Base-by-base conservation (phyloP, 2,329 filamentous ascomycete species). In the Colletotrichum agaves region DNA sequence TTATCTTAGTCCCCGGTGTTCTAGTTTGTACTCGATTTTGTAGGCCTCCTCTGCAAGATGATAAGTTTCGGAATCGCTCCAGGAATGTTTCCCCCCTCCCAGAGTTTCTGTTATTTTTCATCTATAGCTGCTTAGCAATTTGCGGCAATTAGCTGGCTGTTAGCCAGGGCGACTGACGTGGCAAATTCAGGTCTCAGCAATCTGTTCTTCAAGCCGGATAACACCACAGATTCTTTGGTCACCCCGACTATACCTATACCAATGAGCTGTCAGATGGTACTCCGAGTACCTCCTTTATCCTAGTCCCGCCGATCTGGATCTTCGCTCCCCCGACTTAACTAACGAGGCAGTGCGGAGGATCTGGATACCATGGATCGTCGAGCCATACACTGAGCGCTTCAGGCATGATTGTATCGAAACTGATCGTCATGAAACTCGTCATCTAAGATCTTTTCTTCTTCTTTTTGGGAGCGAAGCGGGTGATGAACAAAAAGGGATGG, bases 391-490 rank as follows among this genome's bases (percentile, higher is more conserved):
- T 15, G 47, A 49, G 44, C 13, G 4, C 2, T 23, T 49, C 19
- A 21, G 44, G 46, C 17, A 17, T 35, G 56, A 47, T 47, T 43
- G 31, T 23, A 33, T 33, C 31, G 44, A 49, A 19, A 44, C n/a
- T 49, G 56, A 60, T 60, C 57, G 19, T 27, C 57, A 27, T 19
- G 37, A 6, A 23, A 10, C 5, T 61, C 4, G 23, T 53, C 19
- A 53, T 61, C 59, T 37, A 35, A 47, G 46, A 61, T 61, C n/a
- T n/a, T n/a, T n/a, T n/a, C n/a, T n/a, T n/a, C n/a, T n/a, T 31
- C 4, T 46, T 13, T 4, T 35, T 2, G 5, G 15, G 17, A 43
- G 11, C n/a, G 21, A 3, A n/a, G n/a, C 5, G 17, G 23, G 31
- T n/a, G 17, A 13, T n/a, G 13, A n/a, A 7, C 31, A n/a, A 12